Percentiles rank a stretch among this genome's conserved stretches.
These are phyloP conservation scores for Barbatosphaeria neglecta DNA, from an alignment of 495 filamentous ascomycete genomes.

Conservation along the genomic window DNA sequence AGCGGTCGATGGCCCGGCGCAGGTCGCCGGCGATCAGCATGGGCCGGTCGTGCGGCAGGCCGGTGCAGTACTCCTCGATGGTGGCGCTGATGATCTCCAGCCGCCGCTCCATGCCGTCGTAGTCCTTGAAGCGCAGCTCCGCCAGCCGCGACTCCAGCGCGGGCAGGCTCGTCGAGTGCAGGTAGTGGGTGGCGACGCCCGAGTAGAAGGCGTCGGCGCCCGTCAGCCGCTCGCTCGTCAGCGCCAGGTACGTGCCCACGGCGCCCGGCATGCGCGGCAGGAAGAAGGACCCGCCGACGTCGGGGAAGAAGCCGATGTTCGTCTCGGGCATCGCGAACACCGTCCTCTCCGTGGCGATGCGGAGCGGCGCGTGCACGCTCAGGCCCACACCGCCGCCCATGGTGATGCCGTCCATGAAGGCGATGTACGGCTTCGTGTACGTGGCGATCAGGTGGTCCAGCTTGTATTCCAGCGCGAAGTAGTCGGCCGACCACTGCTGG, in stretches of 20 bases:
- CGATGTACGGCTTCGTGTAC: slow-evolving; percentile 83
- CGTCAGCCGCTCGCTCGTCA: slow-evolving; percentile 70
- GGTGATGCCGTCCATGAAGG: slow-evolving; percentile 94
- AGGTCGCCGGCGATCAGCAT: slow-evolving; percentile 51
- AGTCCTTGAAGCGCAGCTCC: slow-evolving; percentile 78
- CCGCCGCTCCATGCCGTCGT: slow-evolving; percentile 46
- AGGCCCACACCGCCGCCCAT: slow-evolving; percentile 97
- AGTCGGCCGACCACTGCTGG: slow-evolving; percentile 57
- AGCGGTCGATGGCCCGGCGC: slow-evolving; percentile 73
- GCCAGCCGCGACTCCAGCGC: slow-evolving; percentile 74
- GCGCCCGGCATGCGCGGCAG: slow-evolving; percentile 75
- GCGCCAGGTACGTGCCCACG: slow-evolving; percentile 77
- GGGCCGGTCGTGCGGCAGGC: slow-evolving; percentile 59
- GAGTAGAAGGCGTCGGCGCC: slow-evolving; percentile 76
- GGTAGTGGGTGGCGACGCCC: slow-evolving; percentile 85
- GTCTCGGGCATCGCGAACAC: slow-evolving; percentile 98
- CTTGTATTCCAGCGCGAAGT: slow-evolving; percentile 85
- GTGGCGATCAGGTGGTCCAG: slow-evolving; percentile 94
- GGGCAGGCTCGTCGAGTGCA: slow-evolving; percentile 76
- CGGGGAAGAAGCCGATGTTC: slow-evolving; percentile 94
- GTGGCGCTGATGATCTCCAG: slow-evolving; percentile 66
- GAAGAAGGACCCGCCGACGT: slow-evolving; percentile 94
- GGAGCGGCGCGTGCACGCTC: slow-evolving; percentile 86
- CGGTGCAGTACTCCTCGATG: slow-evolving; percentile 81
- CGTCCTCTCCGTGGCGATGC: slow-evolving; percentile 91